phyloP scores from a whole-genome alignment of 148 eudicot species.

The Cornus kousa region DNA sequence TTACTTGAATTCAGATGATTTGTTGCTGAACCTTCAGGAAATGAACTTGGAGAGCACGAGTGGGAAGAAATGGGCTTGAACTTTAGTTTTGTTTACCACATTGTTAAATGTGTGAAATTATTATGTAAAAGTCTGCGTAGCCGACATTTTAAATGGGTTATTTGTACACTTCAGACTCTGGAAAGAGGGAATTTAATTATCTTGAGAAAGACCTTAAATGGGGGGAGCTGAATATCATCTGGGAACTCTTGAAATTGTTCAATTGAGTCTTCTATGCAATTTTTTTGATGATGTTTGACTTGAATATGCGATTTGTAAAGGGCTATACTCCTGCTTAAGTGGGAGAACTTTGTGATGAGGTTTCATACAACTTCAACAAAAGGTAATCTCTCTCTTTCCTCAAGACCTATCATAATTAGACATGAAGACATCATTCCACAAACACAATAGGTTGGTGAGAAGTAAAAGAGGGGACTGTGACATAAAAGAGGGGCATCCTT shows the following conservation, averaged over 20 bases:
- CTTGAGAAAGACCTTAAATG: neutral
- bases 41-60: conserved; percentile 25
- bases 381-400: too few species aligned
- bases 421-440: too few species aligned
- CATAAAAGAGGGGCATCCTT: too few species aligned
- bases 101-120: neutral
- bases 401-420: too few species aligned
- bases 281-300: neutral
- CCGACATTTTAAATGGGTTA: neutral
- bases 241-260: neutral
- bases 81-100: neutral
- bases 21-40: conserved; percentile 79
- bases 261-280: neutral
- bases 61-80: conserved; percentile 24
- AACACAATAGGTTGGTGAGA: too few species aligned
- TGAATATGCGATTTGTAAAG: neutral
- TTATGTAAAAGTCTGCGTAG: too few species aligned
- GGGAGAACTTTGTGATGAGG: too few species aligned
- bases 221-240: neutral
- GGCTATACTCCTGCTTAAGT: too few species aligned
- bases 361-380: too few species aligned
- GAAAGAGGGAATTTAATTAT: neutral
- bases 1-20: conserved; percentile 61
- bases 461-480: too few species aligned
- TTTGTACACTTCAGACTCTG: neutral